Base-by-base conservation (phyloP, 805 yeast species). In the Crinitomyces ghanaensis region DNA sequence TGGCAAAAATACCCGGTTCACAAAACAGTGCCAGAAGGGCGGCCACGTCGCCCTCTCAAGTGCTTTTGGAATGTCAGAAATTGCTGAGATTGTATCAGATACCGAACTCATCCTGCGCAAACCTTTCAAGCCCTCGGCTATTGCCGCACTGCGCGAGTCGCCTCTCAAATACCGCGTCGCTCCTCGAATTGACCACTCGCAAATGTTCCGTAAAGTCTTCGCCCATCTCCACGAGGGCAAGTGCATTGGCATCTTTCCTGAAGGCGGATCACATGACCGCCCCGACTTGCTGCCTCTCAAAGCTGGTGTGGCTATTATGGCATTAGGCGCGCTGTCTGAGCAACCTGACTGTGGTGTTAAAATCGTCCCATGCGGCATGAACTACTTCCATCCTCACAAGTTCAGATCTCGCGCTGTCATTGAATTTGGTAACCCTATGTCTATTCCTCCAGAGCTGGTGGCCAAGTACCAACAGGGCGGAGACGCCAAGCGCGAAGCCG, bases 221-320 rank as follows among this genome's bases (percentile, higher is more conserved):
- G 72, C 77, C 31, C 95, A 84, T 54, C 65, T 91, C 41, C 69
- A 82, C 13, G 68, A 72, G 38, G 85, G 91, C 26, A 73, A 81
- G 36, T 82, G 93, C 41, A 59, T 91, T 22, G 97, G 97, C 7
- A 82, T 91, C 28, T 91, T 85, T 61, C 96, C 98, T 6, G 98
- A 91, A 62, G 98, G 98, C 38, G 98, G 98, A 1, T 84, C 95
- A 8, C 98, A 88, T 50, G 98, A 88, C 55, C 68, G 98, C 44
- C 76, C 97, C 0, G 93, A 84, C 42, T 59, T 88, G 45, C 65
- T 88, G 32, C 98, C 98, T 0, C 63, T 88, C 45, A 88, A 91
- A 53, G 95, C 97, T 1, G 98, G 98, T 41, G 96, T 91, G 6
- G 95, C 95, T 2, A 80, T 88, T 36, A 91, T 88, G 97, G 98